phyloP scores from a whole-genome alignment of 176 grass and related monocot genomes.

The Zoysia pacifica region DNA sequence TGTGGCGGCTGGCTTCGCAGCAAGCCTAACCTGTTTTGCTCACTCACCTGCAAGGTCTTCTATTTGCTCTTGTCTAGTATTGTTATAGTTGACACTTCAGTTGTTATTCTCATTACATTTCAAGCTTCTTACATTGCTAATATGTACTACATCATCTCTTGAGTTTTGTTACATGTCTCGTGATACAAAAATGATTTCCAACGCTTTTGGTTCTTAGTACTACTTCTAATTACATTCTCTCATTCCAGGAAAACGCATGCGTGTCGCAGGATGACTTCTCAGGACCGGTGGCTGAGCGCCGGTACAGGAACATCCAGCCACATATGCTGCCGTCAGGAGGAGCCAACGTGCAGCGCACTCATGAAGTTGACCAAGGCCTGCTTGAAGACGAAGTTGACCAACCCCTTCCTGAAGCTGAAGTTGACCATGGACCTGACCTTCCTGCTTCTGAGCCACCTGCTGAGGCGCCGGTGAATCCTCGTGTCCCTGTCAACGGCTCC shows the following conservation, averaged over 20 bases:
- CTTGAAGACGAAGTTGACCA: not conserved
- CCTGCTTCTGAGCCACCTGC: too few relatives aligned
- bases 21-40: not conserved
- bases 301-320: not conserved
- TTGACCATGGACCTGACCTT: too few relatives aligned
- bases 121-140: not conserved
- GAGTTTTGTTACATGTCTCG: not conserved
- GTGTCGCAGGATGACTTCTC: conserved; percentile 18
- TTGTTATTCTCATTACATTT: not conserved
- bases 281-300: conserved; percentile 15
- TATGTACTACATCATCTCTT: not conserved
- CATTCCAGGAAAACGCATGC: not conserved
- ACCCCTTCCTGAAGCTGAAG: not conserved
- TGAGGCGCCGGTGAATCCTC: too few relatives aligned
- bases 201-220: not conserved
- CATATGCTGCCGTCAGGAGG: not conserved
- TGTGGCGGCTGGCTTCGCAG: not conserved
- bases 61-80: not conserved
- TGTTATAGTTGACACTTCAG: not conserved
- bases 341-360: too few relatives aligned
- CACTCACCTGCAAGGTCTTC: conserved; percentile 28
- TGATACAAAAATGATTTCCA: not conserved
- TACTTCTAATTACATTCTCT: not conserved
- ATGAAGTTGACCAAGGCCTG: not conserved
- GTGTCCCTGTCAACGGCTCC: too few relatives aligned